Percentiles rank a stretch among this genome's conserved stretches.
These are phyloP conservation scores for Eremothecium coryli DNA, from an alignment of 1,139 yeast species.

Conservation along the genomic window DNA sequence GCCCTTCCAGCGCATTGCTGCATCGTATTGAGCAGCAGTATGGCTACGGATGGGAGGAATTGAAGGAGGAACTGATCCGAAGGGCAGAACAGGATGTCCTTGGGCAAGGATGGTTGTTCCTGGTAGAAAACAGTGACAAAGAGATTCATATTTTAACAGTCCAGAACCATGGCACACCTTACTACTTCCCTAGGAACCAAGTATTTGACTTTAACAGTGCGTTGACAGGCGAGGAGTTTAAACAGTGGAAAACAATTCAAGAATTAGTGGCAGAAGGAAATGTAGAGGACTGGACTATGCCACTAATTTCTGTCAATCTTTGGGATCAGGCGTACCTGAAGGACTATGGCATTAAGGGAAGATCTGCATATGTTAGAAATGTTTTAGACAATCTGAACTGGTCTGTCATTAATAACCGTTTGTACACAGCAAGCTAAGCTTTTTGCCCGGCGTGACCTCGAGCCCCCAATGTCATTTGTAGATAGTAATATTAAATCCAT, in stretches of 20 bases:
- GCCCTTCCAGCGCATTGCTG: constrained; percentile 41
- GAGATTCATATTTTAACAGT: constrained; percentile 53
- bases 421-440: constrained; percentile 19
- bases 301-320: constrained; percentile 66
- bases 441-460: neutral
- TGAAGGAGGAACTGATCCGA: constrained; percentile 33
- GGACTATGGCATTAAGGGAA: constrained; percentile 79
- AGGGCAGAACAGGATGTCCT: constrained; percentile 44
- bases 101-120: constrained; percentile 77
- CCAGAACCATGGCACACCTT: constrained; percentile 88
- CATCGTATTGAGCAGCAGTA: constrained; percentile 22
- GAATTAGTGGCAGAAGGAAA: constrained; percentile 35
- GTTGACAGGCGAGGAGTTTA: constrained; percentile 45
- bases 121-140: constrained; percentile 68
- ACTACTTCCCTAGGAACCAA: constrained; percentile 68
- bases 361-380: constrained; percentile 60
- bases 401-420: constrained; percentile 68
- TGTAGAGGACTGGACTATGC: constrained; percentile 62
- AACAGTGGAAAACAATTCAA: constrained; percentile 39
- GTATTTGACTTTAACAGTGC: constrained; percentile 61
- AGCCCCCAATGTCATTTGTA: too few species aligned
- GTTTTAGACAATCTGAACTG: constrained; percentile 80
- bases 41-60: constrained; percentile 23
- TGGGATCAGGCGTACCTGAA: constrained; percentile 83
- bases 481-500: too few species aligned